These are phyloP conservation scores for Cyclotella choctawhatcheeana DNA, from an alignment of 108 stramenopile genomes.

Conservation along the genomic window DNA sequence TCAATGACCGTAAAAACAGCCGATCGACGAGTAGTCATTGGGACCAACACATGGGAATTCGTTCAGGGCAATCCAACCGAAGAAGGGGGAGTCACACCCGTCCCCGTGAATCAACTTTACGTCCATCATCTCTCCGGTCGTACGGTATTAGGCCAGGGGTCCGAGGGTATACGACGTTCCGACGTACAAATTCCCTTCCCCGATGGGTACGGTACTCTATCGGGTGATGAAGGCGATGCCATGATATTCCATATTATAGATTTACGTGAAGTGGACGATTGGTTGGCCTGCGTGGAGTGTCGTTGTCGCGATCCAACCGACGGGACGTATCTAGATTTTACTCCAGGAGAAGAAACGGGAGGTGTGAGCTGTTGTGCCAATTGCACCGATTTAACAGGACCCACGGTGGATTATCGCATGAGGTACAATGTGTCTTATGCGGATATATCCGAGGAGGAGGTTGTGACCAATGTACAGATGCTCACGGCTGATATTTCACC, in stretches of 20 bases:
- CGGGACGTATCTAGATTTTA: slow-evolving; percentile 20
- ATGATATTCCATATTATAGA: slow-evolving; percentile 37
- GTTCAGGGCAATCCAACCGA: slow-evolving; percentile 10
- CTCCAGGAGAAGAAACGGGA: slow-evolving; percentile 1
- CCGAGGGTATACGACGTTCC: slow-evolving; percentile 18
- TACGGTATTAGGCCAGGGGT: slow-evolving; percentile 25
- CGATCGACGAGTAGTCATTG: slow-evolving; percentile 11
- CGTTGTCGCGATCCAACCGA: slow-evolving; percentile 6
- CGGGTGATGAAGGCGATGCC: slow-evolving; percentile 29
- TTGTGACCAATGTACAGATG: slow-evolving; percentile 8
- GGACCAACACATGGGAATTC: slow-evolving; percentile 18
- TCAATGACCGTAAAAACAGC: too few species aligned
- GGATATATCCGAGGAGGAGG: slow-evolving; percentile 13
- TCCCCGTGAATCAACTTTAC: slow-evolving; percentile 30
- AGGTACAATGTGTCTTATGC: slow-evolving; percentile 26
- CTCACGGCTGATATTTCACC: slow-evolving; percentile 28
- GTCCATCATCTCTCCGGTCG: slow-evolving; percentile 33
- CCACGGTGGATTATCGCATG: slow-evolving; percentile 30
- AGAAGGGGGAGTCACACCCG: slow-evolving; percentile 4
- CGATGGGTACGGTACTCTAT: slow-evolving; percentile 10
- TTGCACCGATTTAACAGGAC: slow-evolving; percentile 10
- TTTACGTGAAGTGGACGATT: slow-evolving; percentile 17
- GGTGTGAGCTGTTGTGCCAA: slow-evolving; percentile 33
- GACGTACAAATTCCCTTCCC: slow-evolving; percentile 14
- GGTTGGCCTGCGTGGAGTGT: slow-evolving; percentile 27